Conservation (phyloP, 371 early-diverging fungal species). For the Thermomucor indicae-seudaticae region DNA sequence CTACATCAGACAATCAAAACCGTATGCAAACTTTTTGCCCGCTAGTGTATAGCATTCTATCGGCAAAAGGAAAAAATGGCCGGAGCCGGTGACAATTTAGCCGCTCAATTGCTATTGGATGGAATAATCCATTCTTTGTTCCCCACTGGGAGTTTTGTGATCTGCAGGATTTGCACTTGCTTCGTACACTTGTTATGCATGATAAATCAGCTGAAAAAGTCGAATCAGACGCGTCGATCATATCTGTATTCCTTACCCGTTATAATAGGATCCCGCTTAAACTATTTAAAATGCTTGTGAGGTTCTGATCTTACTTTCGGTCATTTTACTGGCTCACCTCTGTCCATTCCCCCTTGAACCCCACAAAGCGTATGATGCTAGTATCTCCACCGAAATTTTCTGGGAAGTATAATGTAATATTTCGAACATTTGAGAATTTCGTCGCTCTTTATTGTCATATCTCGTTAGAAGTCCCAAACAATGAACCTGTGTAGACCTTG, state of each 20-base stretch:
- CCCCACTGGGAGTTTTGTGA: constrained; percentile 61
- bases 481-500: neutral
- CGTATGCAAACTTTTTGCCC: too few species aligned
- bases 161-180: constrained; percentile 79
- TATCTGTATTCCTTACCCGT: constrained; percentile 13
- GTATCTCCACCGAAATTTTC: constrained; percentile 76
- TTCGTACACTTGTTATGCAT: constrained; percentile 58
- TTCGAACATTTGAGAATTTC: constrained; percentile 83
- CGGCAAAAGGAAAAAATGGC: too few species aligned
- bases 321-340: constrained; percentile 39
- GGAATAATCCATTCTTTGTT: constrained; percentile 29
- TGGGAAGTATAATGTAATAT: constrained; percentile 80
- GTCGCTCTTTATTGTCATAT: constrained; percentile 45
- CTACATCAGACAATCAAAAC: too few species aligned
- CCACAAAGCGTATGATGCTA: constrained; percentile 73
- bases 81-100: too few species aligned
- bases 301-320: neutral
- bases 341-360: constrained; percentile 90
- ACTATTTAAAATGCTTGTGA: constrained; percentile 25
- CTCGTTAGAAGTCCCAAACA: neutral
- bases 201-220: neutral
- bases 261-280: constrained; percentile 75
- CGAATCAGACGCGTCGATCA: neutral
- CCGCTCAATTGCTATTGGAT: too few species aligned
- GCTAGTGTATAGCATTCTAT: too few species aligned